These are phyloP conservation scores for Coemansia sp. DNA, from an alignment of 192 early-diverging fungal genomes.

Conservation along the genomic window DNA sequence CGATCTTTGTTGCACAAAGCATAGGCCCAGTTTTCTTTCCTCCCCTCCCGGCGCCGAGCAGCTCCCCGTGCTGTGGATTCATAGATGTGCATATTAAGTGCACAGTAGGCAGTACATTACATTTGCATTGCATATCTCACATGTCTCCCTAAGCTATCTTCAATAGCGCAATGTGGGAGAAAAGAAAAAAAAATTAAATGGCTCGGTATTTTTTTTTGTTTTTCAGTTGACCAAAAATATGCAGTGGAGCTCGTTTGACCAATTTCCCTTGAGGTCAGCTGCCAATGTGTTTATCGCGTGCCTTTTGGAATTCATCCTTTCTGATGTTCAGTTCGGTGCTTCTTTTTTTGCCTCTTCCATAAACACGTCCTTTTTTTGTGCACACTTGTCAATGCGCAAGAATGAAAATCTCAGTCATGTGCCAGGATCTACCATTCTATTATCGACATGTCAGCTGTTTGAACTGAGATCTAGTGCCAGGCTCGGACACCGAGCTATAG, in stretches of 20 bases:
- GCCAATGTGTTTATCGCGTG: background rate
- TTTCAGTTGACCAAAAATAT: background rate
- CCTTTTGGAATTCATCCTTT: background rate
- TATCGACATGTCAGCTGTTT: background rate
- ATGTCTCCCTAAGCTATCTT: background rate
- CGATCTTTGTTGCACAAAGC: background rate
- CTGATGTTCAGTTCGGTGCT: background rate
- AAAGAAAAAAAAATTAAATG: background rate
- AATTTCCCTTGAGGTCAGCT: background rate
- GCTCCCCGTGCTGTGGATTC: background rate
- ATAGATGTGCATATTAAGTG: background rate
- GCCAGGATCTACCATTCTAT: background rate
- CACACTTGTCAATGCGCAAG: background rate
- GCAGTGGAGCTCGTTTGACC: background rate
- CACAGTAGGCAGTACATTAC: background rate
- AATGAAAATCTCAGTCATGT: background rate
- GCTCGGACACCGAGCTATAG: background rate
- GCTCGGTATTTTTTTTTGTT: background rate
- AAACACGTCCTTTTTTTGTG: background rate
- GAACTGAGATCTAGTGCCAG: background rate
- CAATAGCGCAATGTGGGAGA: no score
- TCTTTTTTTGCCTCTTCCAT: background rate
- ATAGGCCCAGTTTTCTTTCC: background rate
- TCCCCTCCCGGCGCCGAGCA: background rate
- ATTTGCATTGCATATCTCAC: background rate